phyloP scores from a whole-genome alignment of 164 flowering plant genomes.

The Aristolochia californica region DNA sequence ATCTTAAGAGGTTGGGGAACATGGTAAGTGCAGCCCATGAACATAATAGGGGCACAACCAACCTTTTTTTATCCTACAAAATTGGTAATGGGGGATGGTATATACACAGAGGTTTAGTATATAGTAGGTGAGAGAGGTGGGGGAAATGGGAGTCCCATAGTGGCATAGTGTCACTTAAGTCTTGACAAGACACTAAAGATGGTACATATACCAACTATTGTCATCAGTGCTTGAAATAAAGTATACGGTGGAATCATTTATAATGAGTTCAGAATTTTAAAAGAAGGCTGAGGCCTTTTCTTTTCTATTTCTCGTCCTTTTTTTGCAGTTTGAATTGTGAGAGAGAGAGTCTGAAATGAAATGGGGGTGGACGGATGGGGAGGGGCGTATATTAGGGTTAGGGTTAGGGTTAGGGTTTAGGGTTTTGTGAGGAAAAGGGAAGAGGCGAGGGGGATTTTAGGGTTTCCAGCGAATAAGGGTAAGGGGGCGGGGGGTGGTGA shows the following conservation, averaged over 20 bases:
- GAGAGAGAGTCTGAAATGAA: not conserved
- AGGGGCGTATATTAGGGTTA: not conserved
- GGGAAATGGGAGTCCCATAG: constrained; percentile 5
- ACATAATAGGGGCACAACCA: no score
- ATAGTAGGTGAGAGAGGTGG: not conserved
- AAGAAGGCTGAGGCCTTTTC: not conserved
- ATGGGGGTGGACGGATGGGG: not conserved
- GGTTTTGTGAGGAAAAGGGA: not conserved
- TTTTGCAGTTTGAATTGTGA: not conserved
- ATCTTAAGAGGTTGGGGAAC: no score
- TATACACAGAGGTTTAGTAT: no score
- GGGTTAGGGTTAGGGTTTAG: constrained; percentile 8
- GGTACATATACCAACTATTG: no score
- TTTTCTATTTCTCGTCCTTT: not conserved
- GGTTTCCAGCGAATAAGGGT: not conserved
- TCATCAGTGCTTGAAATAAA: no score
- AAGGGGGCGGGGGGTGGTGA: constrained; percentile 2
- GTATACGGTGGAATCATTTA: no score
- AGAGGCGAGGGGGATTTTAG: not conserved
- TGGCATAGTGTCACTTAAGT: no score
- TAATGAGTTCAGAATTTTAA: not conserved
- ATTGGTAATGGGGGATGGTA: no score
- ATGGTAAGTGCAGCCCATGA: no score
- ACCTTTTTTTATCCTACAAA: no score
- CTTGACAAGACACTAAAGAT: no score